Evolutionary conservation across 495 filamentous ascomycete genomes (phyloP).

Genomic region (Platismatia glauca): DNA sequence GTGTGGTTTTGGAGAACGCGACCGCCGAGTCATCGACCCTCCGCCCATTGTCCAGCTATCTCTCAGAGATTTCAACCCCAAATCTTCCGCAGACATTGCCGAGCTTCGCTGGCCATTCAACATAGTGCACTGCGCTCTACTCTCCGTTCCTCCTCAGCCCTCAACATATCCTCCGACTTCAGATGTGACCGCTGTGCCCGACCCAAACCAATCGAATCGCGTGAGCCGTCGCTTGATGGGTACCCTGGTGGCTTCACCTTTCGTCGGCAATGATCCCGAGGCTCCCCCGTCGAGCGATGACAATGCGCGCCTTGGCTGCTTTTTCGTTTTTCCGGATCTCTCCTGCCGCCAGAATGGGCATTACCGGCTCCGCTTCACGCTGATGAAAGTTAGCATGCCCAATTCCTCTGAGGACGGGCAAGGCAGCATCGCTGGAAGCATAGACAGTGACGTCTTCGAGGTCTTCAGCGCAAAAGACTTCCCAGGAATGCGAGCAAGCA

Average conservation of each 20-base stretch:
- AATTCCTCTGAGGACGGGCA: constrained; percentile 17
- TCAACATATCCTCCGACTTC: constrained; percentile 36
- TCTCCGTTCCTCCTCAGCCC: constrained; percentile 29
- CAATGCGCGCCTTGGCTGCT: constrained; percentile 59
- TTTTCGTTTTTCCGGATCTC: constrained; percentile 93
- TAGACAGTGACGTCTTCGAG: constrained; percentile 46
- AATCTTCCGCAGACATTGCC: constrained; percentile 41
- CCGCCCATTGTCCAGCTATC: constrained; percentile 88
- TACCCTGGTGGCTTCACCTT: constrained; percentile 64
- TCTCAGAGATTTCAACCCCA: constrained; percentile 54
- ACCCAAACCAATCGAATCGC: constrained; percentile 33
- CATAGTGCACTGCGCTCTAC: constrained; percentile 70
- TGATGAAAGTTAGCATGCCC: constrained; percentile 67
- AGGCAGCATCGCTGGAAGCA: constrained; percentile 17
- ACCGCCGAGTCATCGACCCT: constrained; percentile 88
- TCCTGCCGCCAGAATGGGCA: constrained; percentile 79
- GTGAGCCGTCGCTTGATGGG: constrained; percentile 62
- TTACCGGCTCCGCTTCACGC: constrained; percentile 76
- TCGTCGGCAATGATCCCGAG: constrained; percentile 45
- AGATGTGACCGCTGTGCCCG: constrained; percentile 28
- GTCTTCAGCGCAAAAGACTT: constrained; percentile 97
- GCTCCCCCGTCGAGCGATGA: constrained; percentile 15
- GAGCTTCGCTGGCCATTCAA: constrained; percentile 66
- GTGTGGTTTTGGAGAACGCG: constrained; percentile 89
- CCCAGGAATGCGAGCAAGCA: constrained; percentile 67